These are phyloP conservation scores for Entomortierella chlamydospora DNA, from an alignment of 192 early-diverging fungal species.

Conservation along the genomic window DNA sequence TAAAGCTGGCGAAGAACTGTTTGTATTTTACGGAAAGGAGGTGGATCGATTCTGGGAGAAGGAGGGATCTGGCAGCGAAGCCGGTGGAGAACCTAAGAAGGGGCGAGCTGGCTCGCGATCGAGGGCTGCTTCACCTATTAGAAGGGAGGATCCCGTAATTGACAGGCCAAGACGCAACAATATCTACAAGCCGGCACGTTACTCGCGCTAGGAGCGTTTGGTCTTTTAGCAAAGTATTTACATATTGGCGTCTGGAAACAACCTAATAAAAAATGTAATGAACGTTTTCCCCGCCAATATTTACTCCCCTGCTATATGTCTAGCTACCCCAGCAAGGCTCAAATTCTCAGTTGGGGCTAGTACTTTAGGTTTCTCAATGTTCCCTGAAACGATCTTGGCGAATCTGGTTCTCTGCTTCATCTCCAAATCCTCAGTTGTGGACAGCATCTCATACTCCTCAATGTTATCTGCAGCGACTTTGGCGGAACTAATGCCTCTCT, in stretches of 20 bases:
- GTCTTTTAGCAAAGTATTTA: too few relatives aligned
- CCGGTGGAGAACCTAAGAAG: conserved; percentile 6
- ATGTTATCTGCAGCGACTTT: neutral
- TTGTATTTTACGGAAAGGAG: conserved; percentile 91
- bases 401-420: conserved; percentile 24
- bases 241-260: neutral
- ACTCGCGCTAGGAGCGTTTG: conserved; percentile 15
- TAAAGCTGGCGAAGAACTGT: conserved; percentile 82
- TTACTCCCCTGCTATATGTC: neutral
- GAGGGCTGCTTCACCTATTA: conserved; percentile 26
- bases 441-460: conserved; percentile 1
- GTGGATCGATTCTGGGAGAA: conserved; percentile 85
- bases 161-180: conserved; percentile 41
- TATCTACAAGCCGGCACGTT: conserved; percentile 48
- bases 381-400: conserved; percentile 3
- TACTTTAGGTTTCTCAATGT: conserved; percentile 8
- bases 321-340: conserved; percentile 19
- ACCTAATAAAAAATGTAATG: neutral
- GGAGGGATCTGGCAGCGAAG: conserved; percentile 10
- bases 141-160: conserved; percentile 10
- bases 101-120: conserved; percentile 16
- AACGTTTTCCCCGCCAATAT: neutral
- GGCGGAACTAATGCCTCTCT: too few relatives aligned
- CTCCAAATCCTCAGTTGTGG: conserved; percentile 18
- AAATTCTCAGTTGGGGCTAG: conserved; percentile 12